Evolutionary conservation across 495 filamentous ascomycete genomes (phyloP).

Genomic region (Cenococcum geophilum): DNA sequence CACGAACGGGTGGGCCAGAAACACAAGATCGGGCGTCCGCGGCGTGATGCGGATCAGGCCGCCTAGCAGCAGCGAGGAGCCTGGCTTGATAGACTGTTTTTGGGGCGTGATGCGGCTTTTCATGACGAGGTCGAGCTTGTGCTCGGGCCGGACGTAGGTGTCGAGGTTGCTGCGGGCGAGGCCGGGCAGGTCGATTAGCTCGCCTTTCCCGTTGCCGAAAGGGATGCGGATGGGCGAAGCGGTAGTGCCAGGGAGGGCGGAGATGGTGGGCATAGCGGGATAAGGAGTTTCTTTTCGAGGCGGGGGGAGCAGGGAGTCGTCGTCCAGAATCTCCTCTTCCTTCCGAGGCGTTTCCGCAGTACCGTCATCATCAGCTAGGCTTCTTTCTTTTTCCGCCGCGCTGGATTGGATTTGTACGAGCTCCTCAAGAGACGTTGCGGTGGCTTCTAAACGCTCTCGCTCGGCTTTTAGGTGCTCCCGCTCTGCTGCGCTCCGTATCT

Average conservation of each 20-base stretch:
- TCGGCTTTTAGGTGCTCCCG: conserved; percentile 20
- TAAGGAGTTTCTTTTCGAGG: conserved; percentile 62
- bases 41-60: conserved; percentile 88
- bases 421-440: conserved; percentile 17
- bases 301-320: conserved; percentile 62
- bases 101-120: conserved; percentile 58
- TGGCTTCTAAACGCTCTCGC: conserved; percentile 13
- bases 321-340: conserved; percentile 31
- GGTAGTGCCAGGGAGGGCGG: conserved; percentile 84
- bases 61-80: conserved; percentile 74
- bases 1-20: conserved; percentile 74
- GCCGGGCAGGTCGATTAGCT: conserved; percentile 92
- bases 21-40: conserved; percentile 51
- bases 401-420: conserved; percentile 19
- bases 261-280: conserved; percentile 76
- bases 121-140: conserved; percentile 69
- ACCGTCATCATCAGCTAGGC: conserved; percentile 8
- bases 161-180: conserved; percentile 64
- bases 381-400: conserved; percentile 26
- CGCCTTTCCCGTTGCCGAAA: conserved; percentile 76
- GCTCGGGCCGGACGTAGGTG: conserved; percentile 55
- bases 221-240: conserved; percentile 87
- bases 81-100: conserved; percentile 64
- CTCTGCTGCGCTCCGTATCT: conserved; percentile 28
- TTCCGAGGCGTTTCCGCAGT: conserved; percentile 19